Percentiles rank a stretch among this genome's conserved stretches.
phyloP scores from a whole-genome alignment of 768 basidiomycete genomes.

The Cystofilobasidium bisporidii region DNA sequence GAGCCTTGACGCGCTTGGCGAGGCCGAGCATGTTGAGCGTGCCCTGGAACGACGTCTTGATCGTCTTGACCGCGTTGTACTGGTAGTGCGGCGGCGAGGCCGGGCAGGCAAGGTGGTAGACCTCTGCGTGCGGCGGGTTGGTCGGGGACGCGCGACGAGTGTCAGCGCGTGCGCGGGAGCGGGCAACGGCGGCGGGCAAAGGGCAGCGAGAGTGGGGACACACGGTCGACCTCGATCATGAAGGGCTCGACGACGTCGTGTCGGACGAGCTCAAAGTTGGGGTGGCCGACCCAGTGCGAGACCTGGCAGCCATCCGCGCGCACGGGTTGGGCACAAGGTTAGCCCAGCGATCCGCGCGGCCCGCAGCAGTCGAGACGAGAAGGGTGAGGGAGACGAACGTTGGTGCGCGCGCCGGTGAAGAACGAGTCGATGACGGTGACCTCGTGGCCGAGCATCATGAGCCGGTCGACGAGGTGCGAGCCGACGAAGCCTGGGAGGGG shows the following conservation, averaged over 20 bases:
- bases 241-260: slow-evolving; percentile 96
- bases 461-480: slow-evolving; percentile 88
- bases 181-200: no score
- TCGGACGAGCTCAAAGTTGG: slow-evolving; percentile 95
- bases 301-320: slow-evolving; percentile 28
- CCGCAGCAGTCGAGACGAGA: background rate
- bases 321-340: no score
- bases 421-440: slow-evolving; percentile 97
- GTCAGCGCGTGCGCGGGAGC: no score
- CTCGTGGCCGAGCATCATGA: slow-evolving; percentile 96
- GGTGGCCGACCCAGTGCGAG: slow-evolving; percentile 60
- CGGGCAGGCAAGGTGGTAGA: slow-evolving; percentile 96
- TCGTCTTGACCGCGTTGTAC: slow-evolving; percentile 92
- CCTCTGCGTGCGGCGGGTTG: slow-evolving; percentile 60
- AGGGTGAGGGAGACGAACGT: slow-evolving; percentile 50
- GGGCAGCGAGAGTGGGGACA: slow-evolving; percentile 38
- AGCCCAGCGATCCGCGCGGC: no score
- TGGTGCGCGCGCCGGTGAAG: slow-evolving; percentile 97
- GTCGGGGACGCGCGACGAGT: slow-evolving; percentile 20
- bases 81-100: slow-evolving; percentile 97
- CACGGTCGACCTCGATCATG: slow-evolving; percentile 97
- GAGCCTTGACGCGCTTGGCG: slow-evolving; percentile 92
- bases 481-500: slow-evolving; percentile 95
- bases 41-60: slow-evolving; percentile 97
- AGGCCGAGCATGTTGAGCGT: slow-evolving; percentile 98